Conservation (phyloP, 352 stramenopile species). For the Pilasporangium apinafurcum region DNA sequence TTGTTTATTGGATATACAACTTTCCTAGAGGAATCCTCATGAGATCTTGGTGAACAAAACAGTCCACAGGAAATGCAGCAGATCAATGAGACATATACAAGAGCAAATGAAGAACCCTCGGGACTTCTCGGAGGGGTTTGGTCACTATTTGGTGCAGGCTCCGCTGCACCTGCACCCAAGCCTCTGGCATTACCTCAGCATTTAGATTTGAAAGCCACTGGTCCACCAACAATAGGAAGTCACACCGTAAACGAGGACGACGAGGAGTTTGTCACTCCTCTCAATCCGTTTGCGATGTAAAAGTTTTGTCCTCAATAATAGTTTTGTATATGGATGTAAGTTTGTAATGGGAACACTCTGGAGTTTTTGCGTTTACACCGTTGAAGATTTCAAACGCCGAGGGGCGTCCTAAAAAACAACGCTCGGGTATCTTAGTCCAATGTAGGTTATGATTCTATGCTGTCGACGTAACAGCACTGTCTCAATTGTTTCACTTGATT, state of each 20-base stretch:
- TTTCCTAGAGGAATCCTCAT: too few species aligned
- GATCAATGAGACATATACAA: conserved; percentile 33
- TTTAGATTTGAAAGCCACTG: conserved; percentile 28
- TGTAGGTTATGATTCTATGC: too few species aligned
- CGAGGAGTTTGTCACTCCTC: conserved; percentile 27
- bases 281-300: conserved; percentile 65
- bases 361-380: too few species aligned
- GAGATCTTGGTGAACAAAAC: too few species aligned
- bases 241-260: conserved; percentile 42
- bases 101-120: conserved; percentile 23
- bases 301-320: conserved; percentile 10
- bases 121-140: conserved; percentile 67
- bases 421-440: too few species aligned
- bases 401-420: too few species aligned
- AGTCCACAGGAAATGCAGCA: conserved; percentile 62
- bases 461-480: too few species aligned
- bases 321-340: conserved; percentile 9
- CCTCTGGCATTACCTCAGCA: conserved; percentile 41
- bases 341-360: too few species aligned
- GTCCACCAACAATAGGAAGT: conserved; percentile 18
- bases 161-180: conserved; percentile 30
- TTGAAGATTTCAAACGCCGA: too few species aligned
- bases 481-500: too few species aligned
- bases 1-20: too few species aligned
- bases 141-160: conserved; percentile 51